Percentiles rank a stretch among this genome's conserved stretches.
phyloP scores from a whole-genome alignment of 1,139 yeast species.

The Sugiyamaella novakii region DNA sequence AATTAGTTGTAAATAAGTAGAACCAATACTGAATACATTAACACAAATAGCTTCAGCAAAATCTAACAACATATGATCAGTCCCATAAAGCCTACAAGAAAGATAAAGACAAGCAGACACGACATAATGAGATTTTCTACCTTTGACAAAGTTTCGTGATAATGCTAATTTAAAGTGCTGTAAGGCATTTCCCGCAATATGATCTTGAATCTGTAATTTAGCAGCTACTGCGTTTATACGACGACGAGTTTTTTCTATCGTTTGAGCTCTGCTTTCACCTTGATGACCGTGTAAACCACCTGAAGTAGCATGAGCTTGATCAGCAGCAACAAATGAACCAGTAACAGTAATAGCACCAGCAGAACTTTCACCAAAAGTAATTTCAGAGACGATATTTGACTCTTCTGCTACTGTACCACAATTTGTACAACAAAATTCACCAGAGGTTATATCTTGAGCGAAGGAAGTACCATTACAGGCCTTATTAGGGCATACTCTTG shows the following conservation, averaged over 20 bases:
- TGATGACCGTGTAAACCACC: constrained; percentile 59
- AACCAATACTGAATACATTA: constrained; percentile 92
- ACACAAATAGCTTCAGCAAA: constrained; percentile 87
- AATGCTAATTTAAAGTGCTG: constrained; percentile 89
- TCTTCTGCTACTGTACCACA: constrained; percentile 93
- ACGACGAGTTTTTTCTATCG: constrained; percentile 76
- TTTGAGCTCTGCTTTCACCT: constrained; percentile 80
- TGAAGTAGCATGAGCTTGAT: constrained; percentile 69
- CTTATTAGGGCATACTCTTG: constrained; percentile 17
- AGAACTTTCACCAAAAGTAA: constrained; percentile 88
- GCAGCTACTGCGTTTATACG: constrained; percentile 79
- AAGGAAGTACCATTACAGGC: constrained; percentile 17
- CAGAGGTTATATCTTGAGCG: constrained; percentile 16
- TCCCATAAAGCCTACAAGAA: constrained; percentile 88
- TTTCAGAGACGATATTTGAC: constrained; percentile 92
- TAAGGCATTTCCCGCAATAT: constrained; percentile 80
- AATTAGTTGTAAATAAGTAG: constrained; percentile 90
- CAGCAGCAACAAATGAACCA: constrained; percentile 90
- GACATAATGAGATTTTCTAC: constrained; percentile 91
- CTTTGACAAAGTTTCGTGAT: constrained; percentile 88
- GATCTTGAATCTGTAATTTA: constrained; percentile 77
- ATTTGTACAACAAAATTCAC: constrained; percentile 68
- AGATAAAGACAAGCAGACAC: constrained; percentile 92
- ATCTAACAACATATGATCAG: constrained; percentile 94
- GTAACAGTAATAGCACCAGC: constrained; percentile 95